phyloP scores from a whole-genome alignment of 2,329 filamentous ascomycete genomes.

The Penicillium verrucosum region DNA sequence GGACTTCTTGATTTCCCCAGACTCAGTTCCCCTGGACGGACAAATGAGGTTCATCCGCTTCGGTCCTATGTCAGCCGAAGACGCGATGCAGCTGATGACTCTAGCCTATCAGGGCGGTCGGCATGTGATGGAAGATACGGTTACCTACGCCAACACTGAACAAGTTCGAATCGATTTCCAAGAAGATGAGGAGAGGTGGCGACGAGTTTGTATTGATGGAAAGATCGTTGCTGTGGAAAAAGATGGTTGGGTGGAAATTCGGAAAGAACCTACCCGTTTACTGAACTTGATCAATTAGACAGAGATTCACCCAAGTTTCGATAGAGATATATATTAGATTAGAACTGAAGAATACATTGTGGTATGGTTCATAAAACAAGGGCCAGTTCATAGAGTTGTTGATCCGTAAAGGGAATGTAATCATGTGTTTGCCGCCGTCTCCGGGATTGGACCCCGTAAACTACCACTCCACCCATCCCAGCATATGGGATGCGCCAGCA shows the following conservation, averaged over 20 bases:
- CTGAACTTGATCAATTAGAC: constrained; percentile 18
- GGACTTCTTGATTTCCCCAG: constrained; percentile 76
- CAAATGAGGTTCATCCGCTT: constrained; percentile 72
- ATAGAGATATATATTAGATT: background rate
- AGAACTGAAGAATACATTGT: background rate
- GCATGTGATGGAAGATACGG: constrained; percentile 53
- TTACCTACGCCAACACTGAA: constrained; percentile 70
- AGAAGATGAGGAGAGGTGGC: constrained; percentile 64
- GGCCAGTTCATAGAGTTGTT: background rate
- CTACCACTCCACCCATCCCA: background rate
- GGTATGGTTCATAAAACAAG: background rate
- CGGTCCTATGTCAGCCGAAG: constrained; percentile 60
- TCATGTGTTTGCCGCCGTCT: constrained; percentile 8
- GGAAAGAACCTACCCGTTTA: constrained; percentile 23
- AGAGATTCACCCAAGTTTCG: background rate
- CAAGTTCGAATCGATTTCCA: constrained; percentile 63
- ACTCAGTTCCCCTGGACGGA: constrained; percentile 66
- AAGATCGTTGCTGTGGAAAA: constrained; percentile 72
- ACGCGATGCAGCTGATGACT: constrained; percentile 74
- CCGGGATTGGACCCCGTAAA: background rate
- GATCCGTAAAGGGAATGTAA: background rate
- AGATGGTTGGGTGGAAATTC: constrained; percentile 68
- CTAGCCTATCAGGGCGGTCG: constrained; percentile 56
- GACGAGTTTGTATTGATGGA: constrained; percentile 87
- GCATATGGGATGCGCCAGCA: background rate